Base-by-base conservation (phyloP, 352 stramenopile genomes). In the Aphanomyces euteiches region DNA sequence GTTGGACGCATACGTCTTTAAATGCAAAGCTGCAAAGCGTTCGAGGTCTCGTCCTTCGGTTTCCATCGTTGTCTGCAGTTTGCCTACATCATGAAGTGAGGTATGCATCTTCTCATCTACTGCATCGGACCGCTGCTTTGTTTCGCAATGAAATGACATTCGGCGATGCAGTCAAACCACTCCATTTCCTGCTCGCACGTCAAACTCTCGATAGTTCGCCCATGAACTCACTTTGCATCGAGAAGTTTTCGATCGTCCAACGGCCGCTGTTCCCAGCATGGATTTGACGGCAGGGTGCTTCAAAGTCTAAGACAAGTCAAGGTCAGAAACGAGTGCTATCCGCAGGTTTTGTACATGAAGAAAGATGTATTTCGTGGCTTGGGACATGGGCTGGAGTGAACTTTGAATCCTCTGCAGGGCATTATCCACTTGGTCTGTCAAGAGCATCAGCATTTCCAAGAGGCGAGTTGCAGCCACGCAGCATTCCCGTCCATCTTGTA, bases 371-470 rank as follows among this genome's bases (percentile, higher is more conserved):
- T 83, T 77, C 3, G 84, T 90, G 12, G 72, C 64, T 7, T 78
- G 80, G n/a, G 72, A 74, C 1, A 94, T 61, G 6, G 91, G 77
- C 0, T 79, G 70, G 15, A 92, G 73, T 7, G 83, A 80, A 5
- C 73, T 82, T 58, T 90, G 82, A 34, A 94, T 77, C 10, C 80
- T 81, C 56, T 92, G 84, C 5, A 92, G 67, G 13, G 83, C 83
- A 54, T 92, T 94, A 6, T 90, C 69, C 61, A 84, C 76, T 58
- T 94, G 85, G 38, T 87, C 84, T 0, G 82, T 90, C 74, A 86
- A 90, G 56, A 87, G 37, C 13, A 85, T 89, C 7, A 94, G 69
- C 85, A 94, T 92, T 68, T 94, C 87, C 19, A 94, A 80, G 15
- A 94, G 72, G 7, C 84, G 87, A 45, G 90, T 71, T 5, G 79